phyloP scores from a whole-genome alignment of 441 rosid genomes.

The Erysimum cheiri region DNA sequence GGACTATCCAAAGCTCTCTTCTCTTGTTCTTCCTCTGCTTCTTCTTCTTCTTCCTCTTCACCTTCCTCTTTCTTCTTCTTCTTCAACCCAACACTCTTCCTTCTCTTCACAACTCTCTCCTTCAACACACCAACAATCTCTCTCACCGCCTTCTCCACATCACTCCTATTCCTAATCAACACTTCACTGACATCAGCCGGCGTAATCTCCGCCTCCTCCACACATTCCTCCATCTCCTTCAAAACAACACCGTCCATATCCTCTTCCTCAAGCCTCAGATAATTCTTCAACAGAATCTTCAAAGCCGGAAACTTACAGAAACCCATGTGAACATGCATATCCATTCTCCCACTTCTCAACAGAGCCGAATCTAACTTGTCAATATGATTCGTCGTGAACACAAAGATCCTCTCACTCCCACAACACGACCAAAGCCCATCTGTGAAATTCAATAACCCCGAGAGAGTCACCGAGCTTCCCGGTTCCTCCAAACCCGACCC shows the following conservation, averaged over 20 bases:
- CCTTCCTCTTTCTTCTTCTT: slow-evolving; percentile 41
- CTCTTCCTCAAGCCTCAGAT: slow-evolving; percentile 53
- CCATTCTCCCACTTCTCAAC: slow-evolving; percentile 92
- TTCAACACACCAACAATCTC: slow-evolving; percentile 65
- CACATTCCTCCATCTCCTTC: slow-evolving; percentile 52
- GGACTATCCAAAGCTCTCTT: slow-evolving; percentile 80
- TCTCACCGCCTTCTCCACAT: slow-evolving; percentile 56
- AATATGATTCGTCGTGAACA: slow-evolving; percentile 89
- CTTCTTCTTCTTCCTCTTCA: slow-evolving; percentile 25
- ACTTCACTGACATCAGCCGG: slow-evolving; percentile 94
- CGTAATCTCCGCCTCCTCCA: slow-evolving; percentile 75
- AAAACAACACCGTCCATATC: slow-evolving; percentile 44
- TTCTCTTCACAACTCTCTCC: slow-evolving; percentile 50
- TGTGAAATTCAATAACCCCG: slow-evolving; percentile 87
- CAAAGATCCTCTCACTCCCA: slow-evolving; percentile 90
- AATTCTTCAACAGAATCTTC: slow-evolving; percentile 75
- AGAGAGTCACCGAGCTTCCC: slow-evolving; percentile 60
- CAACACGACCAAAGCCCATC: slow-evolving; percentile 98
- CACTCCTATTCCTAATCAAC: slow-evolving; percentile 69
- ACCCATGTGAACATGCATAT: slow-evolving; percentile 90
- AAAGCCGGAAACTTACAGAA: slow-evolving; percentile 67
- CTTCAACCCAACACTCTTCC: slow-evolving; percentile 33
- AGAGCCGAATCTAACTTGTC: slow-evolving; percentile 88
- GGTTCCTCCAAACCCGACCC: slow-evolving; percentile 54
- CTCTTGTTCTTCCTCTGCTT: slow-evolving; percentile 73